Evolutionary conservation across 2,329 filamentous ascomycete species (phyloP), one percentile per base, ranked within the genome.

Genomic region (Pseudocercospora cruenta): DNA sequence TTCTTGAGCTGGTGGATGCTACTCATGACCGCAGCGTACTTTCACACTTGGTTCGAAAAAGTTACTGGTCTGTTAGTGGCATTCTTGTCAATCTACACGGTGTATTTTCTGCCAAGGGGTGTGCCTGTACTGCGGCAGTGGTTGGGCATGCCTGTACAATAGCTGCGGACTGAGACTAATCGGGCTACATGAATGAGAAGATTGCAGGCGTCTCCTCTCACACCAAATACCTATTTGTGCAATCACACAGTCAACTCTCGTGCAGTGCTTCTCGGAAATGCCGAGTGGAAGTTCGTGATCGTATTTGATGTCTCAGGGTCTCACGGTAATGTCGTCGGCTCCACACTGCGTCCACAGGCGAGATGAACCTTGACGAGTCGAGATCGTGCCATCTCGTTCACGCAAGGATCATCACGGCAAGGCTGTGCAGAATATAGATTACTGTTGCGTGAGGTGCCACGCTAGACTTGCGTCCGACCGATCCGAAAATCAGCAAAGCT

Each of bases 21-120:
- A 77, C 84, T 98, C 67, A 99, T 99, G 95, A 99, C 95, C 47
- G 94, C 94, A 2, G 94, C 96, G 45, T 99, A 94, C 84, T 99
- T 99, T 76, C 95, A 99, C 79, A 99, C 95, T 0, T 98, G 94
- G 94, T 90, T 96, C 74, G 95, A 99, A 82, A 99, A 98, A 90
- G 81, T 83, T 60, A 84, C 82, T 16, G 83, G 82, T 0, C 71
- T 84, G 60, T 22, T 82, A n/a, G 82, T 84, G 22, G 83, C 82
- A 0, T 82, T 83, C 68, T 69, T 69, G 14, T 80, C 78, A 8
- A 70, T 85, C 16, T 83, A 80, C 70, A 64, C 73, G 1, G 78
- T 84, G 5, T 85, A 85, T 70, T 84, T 84, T 67, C 72, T 82
- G 57, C 83, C 83, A 2, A 76, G 82, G 57, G 82, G 78, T 1